These are phyloP conservation scores for Microdochium trichocladiopsis DNA, from an alignment of 2,329 filamentous ascomycete genomes.

Conservation along the genomic window DNA sequence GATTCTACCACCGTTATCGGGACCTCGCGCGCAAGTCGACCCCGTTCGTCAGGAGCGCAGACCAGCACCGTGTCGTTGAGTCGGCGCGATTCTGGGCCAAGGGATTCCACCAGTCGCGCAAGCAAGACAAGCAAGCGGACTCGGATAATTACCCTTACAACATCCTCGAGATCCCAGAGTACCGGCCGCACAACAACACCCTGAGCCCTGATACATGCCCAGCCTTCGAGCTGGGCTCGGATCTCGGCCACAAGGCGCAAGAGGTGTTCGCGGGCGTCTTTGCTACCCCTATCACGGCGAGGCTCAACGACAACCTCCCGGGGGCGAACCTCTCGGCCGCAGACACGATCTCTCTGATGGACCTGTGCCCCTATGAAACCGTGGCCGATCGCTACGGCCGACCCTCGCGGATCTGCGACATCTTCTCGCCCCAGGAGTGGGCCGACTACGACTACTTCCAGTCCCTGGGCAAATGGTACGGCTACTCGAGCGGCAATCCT, in stretches of 20 bases:
- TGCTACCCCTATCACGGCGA: constrained; percentile 56
- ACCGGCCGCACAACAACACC: constrained; percentile 66
- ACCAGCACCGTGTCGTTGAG: constrained; percentile 62
- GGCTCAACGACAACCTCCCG: constrained; percentile 62
- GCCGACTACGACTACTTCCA: constrained; percentile 73
- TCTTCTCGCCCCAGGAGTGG: constrained; percentile 74
- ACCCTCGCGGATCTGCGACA: constrained; percentile 64
- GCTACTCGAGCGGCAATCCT: constrained; percentile 67
- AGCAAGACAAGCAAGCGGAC: constrained; percentile 30
- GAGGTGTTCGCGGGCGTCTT: constrained; percentile 56
- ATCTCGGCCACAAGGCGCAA: constrained; percentile 44
- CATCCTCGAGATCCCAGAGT: constrained; percentile 66
- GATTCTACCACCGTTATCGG: constrained; percentile 70
- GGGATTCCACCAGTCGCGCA: constrained; percentile 59
- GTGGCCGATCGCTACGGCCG: constrained; percentile 52
- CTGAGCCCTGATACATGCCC: constrained; percentile 68
- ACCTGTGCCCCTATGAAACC: constrained; percentile 80
- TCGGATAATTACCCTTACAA: constrained; percentile 35
- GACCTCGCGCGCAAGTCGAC: constrained; percentile 46
- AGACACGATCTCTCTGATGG: constrained; percentile 72
- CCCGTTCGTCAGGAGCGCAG: constrained; percentile 68
- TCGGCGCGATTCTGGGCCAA: constrained; percentile 71
- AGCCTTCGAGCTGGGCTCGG: constrained; percentile 56
- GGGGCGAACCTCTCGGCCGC: constrained; percentile 56
- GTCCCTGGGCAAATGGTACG: constrained; percentile 78